These are phyloP conservation scores for Ceratocystis cacaofunesta DNA, from an alignment of 2,329 filamentous ascomycete genomes.

Conservation along the genomic window DNA sequence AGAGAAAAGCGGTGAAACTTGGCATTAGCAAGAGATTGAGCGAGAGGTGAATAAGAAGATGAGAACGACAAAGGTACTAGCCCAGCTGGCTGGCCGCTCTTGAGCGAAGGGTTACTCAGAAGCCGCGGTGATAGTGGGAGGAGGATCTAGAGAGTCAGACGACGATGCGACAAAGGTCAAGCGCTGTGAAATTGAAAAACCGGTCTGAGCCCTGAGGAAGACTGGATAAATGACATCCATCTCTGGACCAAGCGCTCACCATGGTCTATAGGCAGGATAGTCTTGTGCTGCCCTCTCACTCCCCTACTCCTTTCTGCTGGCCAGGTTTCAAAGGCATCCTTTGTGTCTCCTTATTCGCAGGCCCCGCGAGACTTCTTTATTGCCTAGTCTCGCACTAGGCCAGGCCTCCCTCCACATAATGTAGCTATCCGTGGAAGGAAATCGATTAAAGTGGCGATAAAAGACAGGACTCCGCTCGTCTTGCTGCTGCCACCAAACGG, in stretches of 20 bases:
- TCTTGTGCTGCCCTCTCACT: neutral
- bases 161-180: neutral
- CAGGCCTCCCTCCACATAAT: neutral
- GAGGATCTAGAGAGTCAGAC: neutral
- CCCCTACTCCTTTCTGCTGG: neutral
- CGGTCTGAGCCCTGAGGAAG: neutral
- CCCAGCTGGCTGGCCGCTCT: neutral
- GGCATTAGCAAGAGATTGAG: neutral
- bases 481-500: neutral
- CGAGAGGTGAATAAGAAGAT: neutral
- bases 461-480: neutral
- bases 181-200: neutral
- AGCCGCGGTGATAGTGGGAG: neutral
- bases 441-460: neutral
- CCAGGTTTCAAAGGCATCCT: neutral
- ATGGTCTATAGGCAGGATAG: neutral
- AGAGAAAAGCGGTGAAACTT: neutral
- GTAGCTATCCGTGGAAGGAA: neutral
- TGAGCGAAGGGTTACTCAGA: neutral
- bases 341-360: neutral
- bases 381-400: neutral
- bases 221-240: neutral
- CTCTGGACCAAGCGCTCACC: neutral
- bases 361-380: neutral
- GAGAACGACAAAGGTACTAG: neutral